phyloP scores from a whole-genome alignment of 805 yeast species.

The Lipomyces sp. region DNA sequence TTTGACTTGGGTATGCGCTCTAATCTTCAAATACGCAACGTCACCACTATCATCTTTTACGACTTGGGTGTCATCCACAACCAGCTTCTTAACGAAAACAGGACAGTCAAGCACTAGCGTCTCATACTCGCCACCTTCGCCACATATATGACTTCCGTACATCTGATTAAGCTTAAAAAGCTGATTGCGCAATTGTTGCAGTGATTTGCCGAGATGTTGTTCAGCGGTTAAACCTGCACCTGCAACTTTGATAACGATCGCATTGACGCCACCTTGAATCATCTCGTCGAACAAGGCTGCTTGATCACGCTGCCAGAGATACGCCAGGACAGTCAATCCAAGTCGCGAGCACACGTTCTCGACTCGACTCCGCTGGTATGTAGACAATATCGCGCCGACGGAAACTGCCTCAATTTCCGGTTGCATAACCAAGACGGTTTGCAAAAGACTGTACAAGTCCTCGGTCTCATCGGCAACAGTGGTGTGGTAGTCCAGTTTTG shows the following conservation, averaged over 20 bases:
- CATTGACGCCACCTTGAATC: conserved; percentile 70
- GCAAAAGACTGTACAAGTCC: conserved; percentile 66
- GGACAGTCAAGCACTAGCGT: conserved; percentile 91
- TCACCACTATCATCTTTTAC: conserved; percentile 52
- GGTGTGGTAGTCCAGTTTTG: conserved; percentile 66
- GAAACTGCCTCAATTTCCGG: conserved; percentile 86
- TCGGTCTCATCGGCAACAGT: conserved; percentile 86
- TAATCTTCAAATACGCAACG: conserved; percentile 67
- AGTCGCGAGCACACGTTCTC: conserved; percentile 84
- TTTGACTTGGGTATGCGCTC: conserved; percentile 54
- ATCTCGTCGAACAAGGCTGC: conserved; percentile 79
- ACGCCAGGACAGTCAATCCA: conserved; percentile 71
- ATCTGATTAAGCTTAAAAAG: conserved; percentile 58
- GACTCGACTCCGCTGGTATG: conserved; percentile 93
- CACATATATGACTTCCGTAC: conserved; percentile 91
- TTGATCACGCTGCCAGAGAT: conserved; percentile 90
- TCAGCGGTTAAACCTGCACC: conserved; percentile 74
- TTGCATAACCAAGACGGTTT: conserved; percentile 54
- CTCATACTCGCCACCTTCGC: conserved; percentile 99
- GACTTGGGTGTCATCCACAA: conserved; percentile 50
- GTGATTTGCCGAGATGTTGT: conserved; percentile 67
- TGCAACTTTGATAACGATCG: conserved; percentile 88
- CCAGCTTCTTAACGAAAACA: conserved; percentile 59
- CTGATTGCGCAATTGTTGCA: conserved; percentile 64
- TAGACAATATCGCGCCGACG: conserved; percentile 94